Percentiles rank a stretch among this genome's conserved stretches.
These are phyloP conservation scores for Basipetospora chlamydospora DNA, from an alignment of 2,329 filamentous ascomycete species.

Conservation along the genomic window DNA sequence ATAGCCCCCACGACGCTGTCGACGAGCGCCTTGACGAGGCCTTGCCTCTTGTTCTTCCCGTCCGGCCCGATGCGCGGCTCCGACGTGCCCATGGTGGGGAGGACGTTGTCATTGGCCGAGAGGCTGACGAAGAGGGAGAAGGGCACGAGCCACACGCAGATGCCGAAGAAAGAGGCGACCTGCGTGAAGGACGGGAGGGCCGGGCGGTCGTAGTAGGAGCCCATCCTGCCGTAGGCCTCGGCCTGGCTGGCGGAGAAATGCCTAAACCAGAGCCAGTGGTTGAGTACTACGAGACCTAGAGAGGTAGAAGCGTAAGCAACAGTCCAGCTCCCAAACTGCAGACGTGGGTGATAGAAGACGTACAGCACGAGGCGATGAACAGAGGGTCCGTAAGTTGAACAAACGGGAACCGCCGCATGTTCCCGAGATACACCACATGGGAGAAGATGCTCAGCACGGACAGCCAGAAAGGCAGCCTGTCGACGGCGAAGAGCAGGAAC, in stretches of 20 bases:
- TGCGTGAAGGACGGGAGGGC: conserved; percentile 74
- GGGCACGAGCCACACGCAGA: conserved; percentile 93
- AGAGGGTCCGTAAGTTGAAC: conserved; percentile 80
- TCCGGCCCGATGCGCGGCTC: conserved; percentile 31
- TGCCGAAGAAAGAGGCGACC: conserved; percentile 88
- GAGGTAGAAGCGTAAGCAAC: not conserved
- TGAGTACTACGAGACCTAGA: conserved; percentile 63
- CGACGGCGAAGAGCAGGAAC: conserved; percentile 58
- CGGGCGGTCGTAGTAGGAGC: conserved; percentile 47
- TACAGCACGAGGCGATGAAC: conserved; percentile 73
- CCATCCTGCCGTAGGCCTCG: conserved; percentile 39
- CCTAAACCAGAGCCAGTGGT: conserved; percentile 93
- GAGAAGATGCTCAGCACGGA: conserved; percentile 63
- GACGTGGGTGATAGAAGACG: conserved; percentile 13
- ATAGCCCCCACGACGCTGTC: conserved; percentile 20
- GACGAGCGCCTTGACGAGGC: conserved; percentile 52
- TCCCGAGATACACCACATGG: conserved; percentile 77
- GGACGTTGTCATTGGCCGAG: conserved; percentile 84
- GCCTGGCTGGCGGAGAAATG: conserved; percentile 63
- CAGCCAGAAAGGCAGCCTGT: conserved; percentile 69
- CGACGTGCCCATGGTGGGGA: conserved; percentile 81
- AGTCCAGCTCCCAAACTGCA: not conserved
- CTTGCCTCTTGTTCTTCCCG: conserved; percentile 39
- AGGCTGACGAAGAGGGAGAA: conserved; percentile 91
- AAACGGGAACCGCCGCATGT: conserved; percentile 59